Evolutionary conservation across 257 asterid species (phyloP), one percentile per base, ranked within the genome.

Genomic region (Agastache rugosa): DNA sequence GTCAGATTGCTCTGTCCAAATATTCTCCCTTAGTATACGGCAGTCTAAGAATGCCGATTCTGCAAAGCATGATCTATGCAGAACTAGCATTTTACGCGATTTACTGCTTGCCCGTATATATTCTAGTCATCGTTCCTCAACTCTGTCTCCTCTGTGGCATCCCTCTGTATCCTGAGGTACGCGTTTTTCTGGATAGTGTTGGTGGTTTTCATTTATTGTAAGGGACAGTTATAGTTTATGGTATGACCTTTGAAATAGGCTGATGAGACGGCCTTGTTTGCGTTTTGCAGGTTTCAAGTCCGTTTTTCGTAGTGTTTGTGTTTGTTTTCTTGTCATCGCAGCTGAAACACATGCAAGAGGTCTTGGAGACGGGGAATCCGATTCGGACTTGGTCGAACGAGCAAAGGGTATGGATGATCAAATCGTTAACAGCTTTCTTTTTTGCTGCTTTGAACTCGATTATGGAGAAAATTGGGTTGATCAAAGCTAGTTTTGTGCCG

Each of bases 401-500:
- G 67, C 86, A 82, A 47, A 72, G 96, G 35, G 69, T 88, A 12
- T 92, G 93, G 93, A 83, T 85, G 93, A 83, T 90, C 66, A 90
- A 79, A 69, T 79, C 90, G 0, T 76, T 83, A 8, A 79, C 91
- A n/a, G 79, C 83, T 31, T 90, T 79, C 66, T 62, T 83, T 9
- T 90, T 80, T 19, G 97, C 93, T 41, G 80, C 83, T 48, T 8
- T 88, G 44, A 83, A 88, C 25, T 83, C 84, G 23, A 8, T 74
- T 11, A 7, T 79, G 82, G 89, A 84, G 68, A 74, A 54, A 15
- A 2, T 82, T 17, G 93, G 95, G 0, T 22, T 78, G 35, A 73
- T 45, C 34, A 81, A 86, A 71, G 87, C 97, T 17, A 80, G 68
- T 41, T 92, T 92, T 68, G 63, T 78, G 37, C 91, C 91, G 1